Base-by-base conservation (phyloP, 2,329 filamentous ascomycete species). In the Arachnomyces sp. region DNA sequence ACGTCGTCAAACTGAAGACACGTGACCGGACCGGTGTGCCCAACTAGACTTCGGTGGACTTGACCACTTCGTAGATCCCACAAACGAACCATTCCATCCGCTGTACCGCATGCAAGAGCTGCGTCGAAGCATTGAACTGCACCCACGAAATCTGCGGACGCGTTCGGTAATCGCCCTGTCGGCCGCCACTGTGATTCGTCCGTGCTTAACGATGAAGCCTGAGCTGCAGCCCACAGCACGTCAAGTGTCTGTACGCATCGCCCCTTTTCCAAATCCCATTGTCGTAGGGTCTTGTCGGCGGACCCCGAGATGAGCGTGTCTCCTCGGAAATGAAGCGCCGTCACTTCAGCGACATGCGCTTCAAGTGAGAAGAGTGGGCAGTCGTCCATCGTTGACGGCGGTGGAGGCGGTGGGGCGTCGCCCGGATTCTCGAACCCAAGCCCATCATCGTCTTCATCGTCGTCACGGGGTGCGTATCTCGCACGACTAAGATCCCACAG, bases 211-310 rank as follows among this genome's bases (percentile, higher is more conserved):
- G 77, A 81, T 30, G 81, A 84, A 9, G 87, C 86, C 66, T 95
- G 89, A 2, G 92, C 89, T 3, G 92, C 89, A 7, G 92, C 92
- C 92, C 92, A 98, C 60, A 98, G 84, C 5, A 98, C 90, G 63
- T 98, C 92, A 36, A 98, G 71, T 2, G 92, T 98, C 65, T 98
- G 92, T 39, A 98, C 85, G 61, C 92, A 96, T 36, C 92, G 83
- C n/a, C 92, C 92, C 60, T 89, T 95, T 54, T 90, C 85, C 36
- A 98, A 73, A 68, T 98, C 92, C 92, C 92, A 98, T 61, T 98
- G 92, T 33, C 92, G 81, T 40, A 98, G 71, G 1, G 92, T 98
- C 72, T 98, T 98, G 67, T 98, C 92, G 1, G 92, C 84, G 6
- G 90, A 96, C 9, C 92, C 92, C 2, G 92, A 98, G 25, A 98